Evolutionary conservation across 192 early-diverging fungal genomes (phyloP).

Genomic region (Globomyces pollinis-pini): DNA sequence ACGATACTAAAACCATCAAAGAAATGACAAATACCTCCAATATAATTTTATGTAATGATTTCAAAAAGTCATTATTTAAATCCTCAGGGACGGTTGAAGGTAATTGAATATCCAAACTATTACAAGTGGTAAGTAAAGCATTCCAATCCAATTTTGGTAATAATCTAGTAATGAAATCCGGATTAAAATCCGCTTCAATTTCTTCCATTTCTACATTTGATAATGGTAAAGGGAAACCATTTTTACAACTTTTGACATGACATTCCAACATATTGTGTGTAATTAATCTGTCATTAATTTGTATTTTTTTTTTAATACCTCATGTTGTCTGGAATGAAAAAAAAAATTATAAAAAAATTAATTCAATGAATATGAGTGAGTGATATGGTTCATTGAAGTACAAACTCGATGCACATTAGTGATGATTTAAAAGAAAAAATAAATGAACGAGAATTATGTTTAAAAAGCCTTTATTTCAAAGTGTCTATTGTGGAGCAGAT

Average conservation of each 20-base stretch:
- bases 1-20: slow-evolving; percentile 67
- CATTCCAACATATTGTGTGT: slow-evolving; percentile 99
- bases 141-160: slow-evolving; percentile 76
- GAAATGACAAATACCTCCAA: slow-evolving; percentile 59
- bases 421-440: no score
- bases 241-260: slow-evolving; percentile 90
- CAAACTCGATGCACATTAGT: no score
- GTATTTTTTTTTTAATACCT: neutral
- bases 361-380: no score
- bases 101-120: slow-evolving; percentile 41
- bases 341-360: no score
- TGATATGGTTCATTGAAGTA: no score
- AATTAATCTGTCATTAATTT: slow-evolving; percentile 78
- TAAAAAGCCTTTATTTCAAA: no score
- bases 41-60: slow-evolving; percentile 65
- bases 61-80: slow-evolving; percentile 60
- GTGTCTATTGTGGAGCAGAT: no score
- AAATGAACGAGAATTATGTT: no score
- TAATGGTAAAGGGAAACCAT: slow-evolving; percentile 89
- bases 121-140: slow-evolving; percentile 47
- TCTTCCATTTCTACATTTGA: slow-evolving; percentile 75
- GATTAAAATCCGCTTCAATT: slow-evolving; percentile 77
- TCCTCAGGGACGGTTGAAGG: slow-evolving; percentile 40
- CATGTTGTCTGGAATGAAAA: neutral
- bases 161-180: slow-evolving; percentile 76